Percentiles rank a stretch among this genome's conserved stretches.
phyloP scores from a whole-genome alignment of 2,329 filamentous ascomycete species.

The Pseudogymnoascus sp. region DNA sequence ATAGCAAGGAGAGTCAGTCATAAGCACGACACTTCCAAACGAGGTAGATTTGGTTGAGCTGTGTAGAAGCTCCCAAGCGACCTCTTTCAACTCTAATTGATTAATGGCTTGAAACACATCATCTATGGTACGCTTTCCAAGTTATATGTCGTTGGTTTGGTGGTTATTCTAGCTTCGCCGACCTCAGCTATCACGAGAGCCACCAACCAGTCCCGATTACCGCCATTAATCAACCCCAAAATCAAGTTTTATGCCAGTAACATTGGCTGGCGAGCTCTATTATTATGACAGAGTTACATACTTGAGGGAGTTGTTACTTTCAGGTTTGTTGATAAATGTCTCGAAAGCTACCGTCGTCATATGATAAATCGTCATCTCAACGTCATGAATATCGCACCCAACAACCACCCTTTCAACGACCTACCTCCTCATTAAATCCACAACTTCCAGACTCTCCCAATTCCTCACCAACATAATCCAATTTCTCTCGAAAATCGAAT shows the following conservation, averaged over 20 bases:
- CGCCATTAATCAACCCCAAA: neutral
- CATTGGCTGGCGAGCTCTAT: neutral
- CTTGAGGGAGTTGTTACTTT: neutral
- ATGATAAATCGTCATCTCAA: conserved; percentile 10
- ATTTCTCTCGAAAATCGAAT: neutral
- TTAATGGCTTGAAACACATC: neutral
- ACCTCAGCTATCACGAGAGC: neutral
- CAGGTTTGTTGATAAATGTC: conserved; percentile 9
- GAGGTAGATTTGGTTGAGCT: neutral
- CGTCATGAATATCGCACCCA: conserved; percentile 8
- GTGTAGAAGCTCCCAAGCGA: neutral
- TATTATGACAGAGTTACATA: neutral
- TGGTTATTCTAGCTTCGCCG: neutral
- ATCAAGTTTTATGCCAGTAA: neutral
- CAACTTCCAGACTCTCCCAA: neutral
- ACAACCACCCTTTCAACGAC: neutral
- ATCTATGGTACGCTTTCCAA: neutral
- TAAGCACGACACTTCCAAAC: neutral
- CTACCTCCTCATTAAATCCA: neutral
- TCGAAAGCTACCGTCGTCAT: conserved; percentile 1
- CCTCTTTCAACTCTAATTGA: neutral
- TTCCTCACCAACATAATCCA: neutral
- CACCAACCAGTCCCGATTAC: neutral
- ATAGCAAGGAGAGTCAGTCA: neutral
- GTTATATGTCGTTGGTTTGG: neutral